Conservation (phyloP, 2,329 filamentous ascomycete species). For the Arthrocladium fulminans region DNA sequence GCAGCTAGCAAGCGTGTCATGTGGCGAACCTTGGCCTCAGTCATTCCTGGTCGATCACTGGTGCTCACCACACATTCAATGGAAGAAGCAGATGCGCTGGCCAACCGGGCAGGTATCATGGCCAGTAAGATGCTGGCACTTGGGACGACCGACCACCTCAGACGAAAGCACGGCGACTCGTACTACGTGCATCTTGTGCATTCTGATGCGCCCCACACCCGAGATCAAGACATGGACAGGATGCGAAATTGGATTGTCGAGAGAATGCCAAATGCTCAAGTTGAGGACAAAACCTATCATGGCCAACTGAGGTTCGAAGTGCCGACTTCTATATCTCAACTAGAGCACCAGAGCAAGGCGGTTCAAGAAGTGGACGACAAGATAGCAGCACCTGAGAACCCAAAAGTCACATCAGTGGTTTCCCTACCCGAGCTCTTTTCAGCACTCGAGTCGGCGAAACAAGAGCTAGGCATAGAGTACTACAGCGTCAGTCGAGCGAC, state of each 20-base stretch:
- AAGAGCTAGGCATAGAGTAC: slow-evolving; percentile 64
- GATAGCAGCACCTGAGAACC: not conserved
- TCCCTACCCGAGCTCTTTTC: slow-evolving; percentile 63
- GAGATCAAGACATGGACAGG: slow-evolving; percentile 55
- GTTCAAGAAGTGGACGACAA: not conserved
- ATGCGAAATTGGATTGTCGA: slow-evolving; percentile 58
- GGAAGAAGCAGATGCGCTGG: slow-evolving; percentile 89
- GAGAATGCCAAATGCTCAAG: slow-evolving; percentile 54
- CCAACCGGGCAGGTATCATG: slow-evolving; percentile 75
- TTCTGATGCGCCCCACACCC: slow-evolving; percentile 63
- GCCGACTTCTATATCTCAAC: slow-evolving; percentile 32
- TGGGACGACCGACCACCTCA: slow-evolving; percentile 63
- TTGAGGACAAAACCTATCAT: slow-evolving; percentile 70
- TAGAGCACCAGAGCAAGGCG: not conserved
- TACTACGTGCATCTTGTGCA: slow-evolving; percentile 77
- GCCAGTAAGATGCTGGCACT: slow-evolving; percentile 77
- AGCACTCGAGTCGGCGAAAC: slow-evolving; percentile 61
- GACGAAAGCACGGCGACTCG: slow-evolving; percentile 65
- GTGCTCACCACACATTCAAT: slow-evolving; percentile 88
- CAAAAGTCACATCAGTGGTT: slow-evolving; percentile 25
- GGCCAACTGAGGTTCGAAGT: slow-evolving; percentile 69
- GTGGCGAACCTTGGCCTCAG: slow-evolving; percentile 73
- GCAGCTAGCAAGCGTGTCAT: slow-evolving; percentile 84
- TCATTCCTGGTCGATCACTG: slow-evolving; percentile 68
- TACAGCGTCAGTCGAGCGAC: slow-evolving; percentile 83